These are phyloP conservation scores for Sporobolomyces pararoseus DNA, from an alignment of 768 basidiomycete genomes.

Conservation along the genomic window DNA sequence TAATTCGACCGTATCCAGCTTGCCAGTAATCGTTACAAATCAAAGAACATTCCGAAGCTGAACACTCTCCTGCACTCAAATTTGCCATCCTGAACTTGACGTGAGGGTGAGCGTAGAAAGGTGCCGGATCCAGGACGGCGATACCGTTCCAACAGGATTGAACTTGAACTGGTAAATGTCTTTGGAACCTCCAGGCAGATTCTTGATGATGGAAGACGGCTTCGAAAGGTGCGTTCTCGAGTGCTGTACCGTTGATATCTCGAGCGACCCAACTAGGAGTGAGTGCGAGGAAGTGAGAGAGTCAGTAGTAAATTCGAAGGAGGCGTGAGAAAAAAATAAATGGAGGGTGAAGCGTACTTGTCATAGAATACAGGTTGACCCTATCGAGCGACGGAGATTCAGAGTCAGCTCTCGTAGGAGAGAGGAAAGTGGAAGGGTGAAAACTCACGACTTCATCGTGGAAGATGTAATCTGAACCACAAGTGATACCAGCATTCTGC, in stretches of 20 bases:
- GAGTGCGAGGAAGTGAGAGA: not conserved
- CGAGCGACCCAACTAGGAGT: constrained; percentile 84
- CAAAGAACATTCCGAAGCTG: constrained; percentile 88
- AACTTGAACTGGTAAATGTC: constrained; percentile 89
- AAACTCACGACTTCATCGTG: constrained; percentile 79
- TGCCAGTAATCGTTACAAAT: constrained; percentile 99
- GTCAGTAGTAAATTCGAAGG: not conserved
- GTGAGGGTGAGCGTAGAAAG: constrained; percentile 85
- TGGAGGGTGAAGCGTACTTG: constrained; percentile 27
- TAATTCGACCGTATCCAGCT: constrained; percentile 88
- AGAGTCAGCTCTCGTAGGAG: not conserved
- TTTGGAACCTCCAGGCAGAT: constrained; percentile 75
- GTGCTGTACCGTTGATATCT: constrained; percentile 95
- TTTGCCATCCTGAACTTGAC: constrained; percentile 94
- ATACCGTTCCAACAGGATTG: constrained; percentile 99
- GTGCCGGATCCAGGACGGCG: constrained; percentile 89
- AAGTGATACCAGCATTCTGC: constrained; percentile 97
- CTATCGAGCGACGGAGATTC: constrained; percentile 45
- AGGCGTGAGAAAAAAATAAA: not conserved
- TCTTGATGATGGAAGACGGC: constrained; percentile 79
- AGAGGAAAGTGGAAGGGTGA: not conserved
- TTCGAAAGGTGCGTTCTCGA: constrained; percentile 97
- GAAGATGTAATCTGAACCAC: constrained; percentile 98
- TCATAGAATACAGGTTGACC: constrained; percentile 86
- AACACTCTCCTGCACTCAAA: constrained; percentile 82